A percentile compares a stretch with the other conserved stretches of the same genome.
Conservation (phyloP, 305 asterid species). For the Fraxinus floribunda region DNA sequence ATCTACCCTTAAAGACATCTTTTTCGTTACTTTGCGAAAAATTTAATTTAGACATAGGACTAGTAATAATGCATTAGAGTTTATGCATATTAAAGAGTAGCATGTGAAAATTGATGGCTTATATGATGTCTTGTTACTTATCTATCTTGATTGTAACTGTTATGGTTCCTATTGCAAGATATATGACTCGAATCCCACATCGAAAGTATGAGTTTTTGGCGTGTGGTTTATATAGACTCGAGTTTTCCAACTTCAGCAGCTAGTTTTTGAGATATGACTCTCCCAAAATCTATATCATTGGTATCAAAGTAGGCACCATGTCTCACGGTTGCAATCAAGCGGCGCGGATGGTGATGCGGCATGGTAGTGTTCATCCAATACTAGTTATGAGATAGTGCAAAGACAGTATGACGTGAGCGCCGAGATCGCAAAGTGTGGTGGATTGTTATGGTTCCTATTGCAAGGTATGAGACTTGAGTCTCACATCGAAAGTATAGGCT, state of each 20-base stretch:
- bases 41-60: background rate
- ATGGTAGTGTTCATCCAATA: background rate
- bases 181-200: background rate
- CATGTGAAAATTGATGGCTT: background rate
- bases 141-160: background rate
- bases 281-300: background rate
- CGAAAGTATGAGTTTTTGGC: background rate
- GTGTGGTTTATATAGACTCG: background rate
- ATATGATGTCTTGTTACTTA: background rate
- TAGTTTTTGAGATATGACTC: background rate
- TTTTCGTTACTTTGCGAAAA: background rate
- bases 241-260: background rate
- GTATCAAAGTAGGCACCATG: background rate
- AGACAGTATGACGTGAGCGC: background rate
- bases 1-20: background rate
- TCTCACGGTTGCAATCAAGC: background rate
- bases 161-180: background rate
- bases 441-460: background rate
- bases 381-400: background rate
- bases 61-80: background rate
- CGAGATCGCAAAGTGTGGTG: background rate
- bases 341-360: background rate
- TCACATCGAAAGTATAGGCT: background rate
- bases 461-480: background rate
- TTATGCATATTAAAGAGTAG: background rate